Percentiles rank a stretch among this genome's conserved stretches.
These are phyloP conservation scores for Penicillium sp. DNA, from an alignment of 2,329 filamentous ascomycete genomes.

Conservation along the genomic window DNA sequence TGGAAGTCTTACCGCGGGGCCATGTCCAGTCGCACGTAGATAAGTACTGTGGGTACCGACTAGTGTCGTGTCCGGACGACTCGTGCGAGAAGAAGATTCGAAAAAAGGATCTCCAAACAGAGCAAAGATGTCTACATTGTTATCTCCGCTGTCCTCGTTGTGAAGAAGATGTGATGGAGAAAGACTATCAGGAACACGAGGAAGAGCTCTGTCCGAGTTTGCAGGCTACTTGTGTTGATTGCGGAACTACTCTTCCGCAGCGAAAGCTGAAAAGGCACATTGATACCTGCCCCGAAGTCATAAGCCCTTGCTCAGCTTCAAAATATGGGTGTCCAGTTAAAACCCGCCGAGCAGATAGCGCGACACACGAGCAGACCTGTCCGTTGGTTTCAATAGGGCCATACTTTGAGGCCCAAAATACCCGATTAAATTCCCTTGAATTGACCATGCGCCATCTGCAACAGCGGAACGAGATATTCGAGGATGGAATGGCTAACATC, in stretches of 20 bases:
- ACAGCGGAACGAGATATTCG: conserved; percentile 46
- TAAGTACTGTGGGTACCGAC: conserved; percentile 55
- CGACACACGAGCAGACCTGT: conserved; percentile 47
- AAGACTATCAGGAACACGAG: conserved; percentile 47
- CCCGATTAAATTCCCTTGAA: conserved; percentile 42
- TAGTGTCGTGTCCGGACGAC: conserved; percentile 49
- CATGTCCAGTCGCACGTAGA: conserved; percentile 56
- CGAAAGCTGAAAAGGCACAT: conserved; percentile 34
- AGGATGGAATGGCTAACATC: conserved; percentile 43
- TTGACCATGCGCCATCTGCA: conserved; percentile 42
- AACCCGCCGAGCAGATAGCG: conserved; percentile 34
- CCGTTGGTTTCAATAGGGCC: conserved; percentile 47
- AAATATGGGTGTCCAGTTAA: conserved; percentile 43
- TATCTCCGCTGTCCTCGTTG: conserved; percentile 51
- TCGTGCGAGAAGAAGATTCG: conserved; percentile 50
- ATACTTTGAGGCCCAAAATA: conserved; percentile 42
- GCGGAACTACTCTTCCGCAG: conserved; percentile 30
- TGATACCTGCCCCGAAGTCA: conserved; percentile 35
- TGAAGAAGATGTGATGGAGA: conserved; percentile 50
- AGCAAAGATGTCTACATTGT: conserved; percentile 49
- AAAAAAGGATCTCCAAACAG: conserved; percentile 51
- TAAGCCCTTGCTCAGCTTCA: conserved; percentile 35
- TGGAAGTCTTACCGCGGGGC: conserved; percentile 50
- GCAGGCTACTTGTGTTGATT: conserved; percentile 36
- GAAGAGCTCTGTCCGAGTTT: conserved; percentile 36